Evolutionary conservation across 2,329 filamentous ascomycete genomes (phyloP).

Genomic region (Metarhizium album): DNA sequence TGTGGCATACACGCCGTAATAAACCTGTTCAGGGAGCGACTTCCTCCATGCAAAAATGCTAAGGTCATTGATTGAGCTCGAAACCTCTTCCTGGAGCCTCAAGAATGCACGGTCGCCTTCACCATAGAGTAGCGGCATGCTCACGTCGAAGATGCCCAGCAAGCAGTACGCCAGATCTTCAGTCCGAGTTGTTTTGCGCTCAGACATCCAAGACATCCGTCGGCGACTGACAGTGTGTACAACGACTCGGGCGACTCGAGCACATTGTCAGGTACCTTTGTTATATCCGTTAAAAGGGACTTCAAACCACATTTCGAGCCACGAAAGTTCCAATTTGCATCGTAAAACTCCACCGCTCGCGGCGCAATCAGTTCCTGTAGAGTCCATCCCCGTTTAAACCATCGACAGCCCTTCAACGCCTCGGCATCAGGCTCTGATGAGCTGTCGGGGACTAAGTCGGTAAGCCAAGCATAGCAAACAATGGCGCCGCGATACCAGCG

Average conservation of each 20-base stretch:
- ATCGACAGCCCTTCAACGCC: background rate
- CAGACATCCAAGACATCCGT: constrained; percentile 12
- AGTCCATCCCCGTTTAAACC: constrained; percentile 8
- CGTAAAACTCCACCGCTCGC: constrained; percentile 14
- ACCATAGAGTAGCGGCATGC: constrained; percentile 15
- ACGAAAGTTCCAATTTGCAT: constrained; percentile 8
- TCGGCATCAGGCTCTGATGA: background rate
- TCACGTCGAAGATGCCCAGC: constrained; percentile 13
- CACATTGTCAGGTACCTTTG: constrained; percentile 11
- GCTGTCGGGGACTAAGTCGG: background rate
- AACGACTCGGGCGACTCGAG: constrained; percentile 4
- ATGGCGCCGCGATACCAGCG: constrained; percentile 1
- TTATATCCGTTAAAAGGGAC: constrained; percentile 12
- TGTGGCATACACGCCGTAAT: constrained; percentile 3
- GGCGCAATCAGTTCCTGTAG: constrained; percentile 14
- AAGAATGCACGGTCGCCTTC: constrained; percentile 12
- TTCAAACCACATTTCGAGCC: constrained; percentile 13
- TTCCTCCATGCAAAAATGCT: constrained; percentile 5
- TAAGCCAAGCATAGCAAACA: constrained; percentile 3
- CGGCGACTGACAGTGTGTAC: constrained; percentile 3
- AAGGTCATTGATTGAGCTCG: constrained; percentile 7
- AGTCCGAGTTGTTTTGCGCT: constrained; percentile 8
- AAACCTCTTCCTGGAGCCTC: constrained; percentile 12
- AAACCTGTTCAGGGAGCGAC: background rate
- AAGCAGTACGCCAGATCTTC: constrained; percentile 15